These are phyloP conservation scores for Moniliella sp. DNA, from an alignment of 1,284 basidiomycete species.

Conservation along the genomic window DNA sequence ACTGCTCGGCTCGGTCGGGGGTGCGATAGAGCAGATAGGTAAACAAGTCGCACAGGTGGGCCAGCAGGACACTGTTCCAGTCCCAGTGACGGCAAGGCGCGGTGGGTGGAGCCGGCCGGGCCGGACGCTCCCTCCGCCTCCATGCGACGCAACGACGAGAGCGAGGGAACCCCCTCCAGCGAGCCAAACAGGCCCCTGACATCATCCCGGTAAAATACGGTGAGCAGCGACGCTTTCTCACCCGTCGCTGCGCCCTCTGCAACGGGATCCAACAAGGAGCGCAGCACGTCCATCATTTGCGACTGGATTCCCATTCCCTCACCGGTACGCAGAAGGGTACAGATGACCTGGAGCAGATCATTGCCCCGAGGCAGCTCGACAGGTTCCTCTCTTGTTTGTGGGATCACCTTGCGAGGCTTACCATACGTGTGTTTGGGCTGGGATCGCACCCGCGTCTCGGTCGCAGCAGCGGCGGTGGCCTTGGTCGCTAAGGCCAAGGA, in stretches of 20 bases:
- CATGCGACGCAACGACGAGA: constrained; percentile 68
- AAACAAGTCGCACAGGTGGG: constrained; percentile 55
- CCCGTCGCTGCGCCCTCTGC: too few relatives aligned
- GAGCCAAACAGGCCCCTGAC: constrained; percentile 45
- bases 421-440: too few relatives aligned
- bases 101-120: too few relatives aligned
- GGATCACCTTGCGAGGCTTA: too few relatives aligned
- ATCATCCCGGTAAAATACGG: constrained; percentile 33
- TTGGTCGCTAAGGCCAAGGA: too few relatives aligned
- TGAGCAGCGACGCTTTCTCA: too few relatives aligned
- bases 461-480: too few relatives aligned
- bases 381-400: too few relatives aligned
- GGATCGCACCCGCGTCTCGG: too few relatives aligned
- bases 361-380: constrained; percentile 39
- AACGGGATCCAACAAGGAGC: constrained; percentile 51
- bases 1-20: constrained; percentile 42
- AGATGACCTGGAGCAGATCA: constrained; percentile 24
- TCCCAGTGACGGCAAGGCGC: too few relatives aligned
- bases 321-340: constrained; percentile 54
- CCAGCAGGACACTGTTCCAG: constrained; percentile 56
- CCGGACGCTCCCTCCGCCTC: too few relatives aligned
- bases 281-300: constrained; percentile 68
- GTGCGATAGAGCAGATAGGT: too few relatives aligned
- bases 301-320: constrained; percentile 64
- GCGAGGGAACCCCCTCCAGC: constrained; percentile 67